Base-by-base conservation (phyloP, 306 rosid genomes). In the Cucurbita moschata region DNA sequence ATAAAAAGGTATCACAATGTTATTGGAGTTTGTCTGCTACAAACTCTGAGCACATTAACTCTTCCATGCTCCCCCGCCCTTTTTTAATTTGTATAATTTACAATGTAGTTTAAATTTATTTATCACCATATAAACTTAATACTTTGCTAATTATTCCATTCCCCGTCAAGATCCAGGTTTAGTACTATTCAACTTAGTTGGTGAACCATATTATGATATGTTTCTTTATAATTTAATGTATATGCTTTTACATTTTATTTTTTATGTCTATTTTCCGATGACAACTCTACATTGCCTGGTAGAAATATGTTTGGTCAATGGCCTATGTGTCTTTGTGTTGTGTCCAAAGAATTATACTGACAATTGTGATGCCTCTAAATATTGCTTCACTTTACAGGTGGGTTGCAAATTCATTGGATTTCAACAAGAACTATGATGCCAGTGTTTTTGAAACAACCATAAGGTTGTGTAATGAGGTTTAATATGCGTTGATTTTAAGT, bases 381-480 rank as follows among this genome's bases (percentile, higher is more conserved):
- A 49, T 42, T 76, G 62, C 52, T 64, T 19, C 72, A 82, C 66
- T 76, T 86, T 84, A 77, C 91, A 95, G 99, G 78, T 95, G 99
- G 99, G 84, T 95, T 23, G 91, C 85, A 42, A 88, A 78, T 79
- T 75, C 88, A 14, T 82, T 95, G 92, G 96, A 95, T 86, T 95
- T 95, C 85, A 78, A 95, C 86, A 95, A 91, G 96, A 87, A 95
- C 65, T 88, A 91, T 60, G 97, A 95, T 23, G 97, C 97, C 72
- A 95, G 99, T 64, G 97, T 95, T 77, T 95, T 95, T 83, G 97
- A 95, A 96, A 95, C 99, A 87, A 95, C 97, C 84, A 95, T 95
- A 91, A 95, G 97, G 97, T 89, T 88, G 88, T 88, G 74, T 82
- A 84, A 83, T 88, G 85, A 87, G 97, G 95, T 94, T 94, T 94